Evolutionary conservation across 352 stramenopile genomes (phyloP), one percentile per base, ranked within the genome.

Genomic region (Plasmopara viticola): DNA sequence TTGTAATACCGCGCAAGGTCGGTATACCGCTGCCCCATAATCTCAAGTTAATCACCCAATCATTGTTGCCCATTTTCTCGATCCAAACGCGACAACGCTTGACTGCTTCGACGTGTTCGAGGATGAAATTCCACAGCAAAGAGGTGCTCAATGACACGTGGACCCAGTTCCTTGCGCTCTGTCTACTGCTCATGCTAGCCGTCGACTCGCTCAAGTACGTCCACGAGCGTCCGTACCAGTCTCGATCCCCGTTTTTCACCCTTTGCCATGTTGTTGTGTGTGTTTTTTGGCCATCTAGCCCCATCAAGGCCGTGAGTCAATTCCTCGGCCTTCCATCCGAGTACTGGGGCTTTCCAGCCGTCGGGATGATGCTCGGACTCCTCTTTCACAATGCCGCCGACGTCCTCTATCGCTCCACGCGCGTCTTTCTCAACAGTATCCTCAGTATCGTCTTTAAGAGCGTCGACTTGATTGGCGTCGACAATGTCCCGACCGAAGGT

Each of bases 401-500:
- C 56, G 80, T 88, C 40, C 75, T 92, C 44, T 94, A 94, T 68
- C 68, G 68, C 52, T 86, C 68, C 40, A 73, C 75, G 37, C 78
- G 84, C 44, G 80, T 98, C 18, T 99, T 98, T 65, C 96, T 99
- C 64, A 92, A 98, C 72, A 97, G 85, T 46, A 97, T 99, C 51
- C 72, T 98, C 44, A 97, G 81, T 33, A 99, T 99, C 51, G 98
- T 97, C 52, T 99, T 99, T 67, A 96, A 95, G 56, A 93, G 96
- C 52, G 92, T 99, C 47, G 94, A 99, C 66, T 78, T 99, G 15
- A 84, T 99, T 39, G 96, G 96, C 0, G 66, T 88, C 41, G 85
- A 98, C 61, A 98, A 99, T 65, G 96, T 99, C 31, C 96, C 96
- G 0, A 72, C 70, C 25, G 91, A 98, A 51, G 96, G 96, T 0